Evolutionary conservation across 768 basidiomycete species (phyloP).

Genomic region (Rhodotorula toruloides): DNA sequence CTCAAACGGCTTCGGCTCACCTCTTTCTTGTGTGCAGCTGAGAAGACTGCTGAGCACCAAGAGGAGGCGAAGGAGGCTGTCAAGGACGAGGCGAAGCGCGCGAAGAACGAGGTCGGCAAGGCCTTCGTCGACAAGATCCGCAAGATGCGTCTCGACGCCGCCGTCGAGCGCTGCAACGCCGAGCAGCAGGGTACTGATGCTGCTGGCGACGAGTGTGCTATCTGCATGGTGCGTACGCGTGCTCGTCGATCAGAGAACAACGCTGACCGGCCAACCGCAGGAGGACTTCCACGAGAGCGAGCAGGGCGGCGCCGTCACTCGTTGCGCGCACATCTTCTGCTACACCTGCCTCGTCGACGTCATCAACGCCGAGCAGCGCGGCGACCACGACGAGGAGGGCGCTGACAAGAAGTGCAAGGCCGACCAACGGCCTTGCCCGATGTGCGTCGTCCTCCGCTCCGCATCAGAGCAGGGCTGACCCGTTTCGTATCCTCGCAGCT

Average conservation of each 20-base stretch:
- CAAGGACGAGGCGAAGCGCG: slow-evolving; percentile 38
- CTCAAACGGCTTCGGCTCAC: not conserved
- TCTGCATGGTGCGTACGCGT: slow-evolving; percentile 47
- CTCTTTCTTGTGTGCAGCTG: not conserved
- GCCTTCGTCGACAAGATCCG: slow-evolving; percentile 21
- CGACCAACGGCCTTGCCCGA: slow-evolving; percentile 58
- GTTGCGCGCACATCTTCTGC: slow-evolving; percentile 63
- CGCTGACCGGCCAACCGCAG: not conserved
- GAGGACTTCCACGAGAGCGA: not conserved
- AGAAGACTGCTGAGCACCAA: slow-evolving; percentile 15
- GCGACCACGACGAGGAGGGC: slow-evolving; percentile 45
- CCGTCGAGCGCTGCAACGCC: slow-evolving; percentile 52
- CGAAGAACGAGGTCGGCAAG: slow-evolving; percentile 7
- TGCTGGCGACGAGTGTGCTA: slow-evolving; percentile 56
- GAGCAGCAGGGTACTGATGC: slow-evolving; percentile 58
- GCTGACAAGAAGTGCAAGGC: slow-evolving; percentile 46
- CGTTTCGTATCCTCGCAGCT: slow-evolving; percentile 57
- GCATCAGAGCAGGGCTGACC: not conserved
- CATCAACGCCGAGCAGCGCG: slow-evolving; percentile 44
- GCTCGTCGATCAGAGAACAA: not conserved
- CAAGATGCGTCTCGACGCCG: slow-evolving; percentile 33
- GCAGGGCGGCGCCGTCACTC: slow-evolving; percentile 52
- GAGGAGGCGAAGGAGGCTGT: slow-evolving; percentile 47
- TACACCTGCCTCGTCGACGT: slow-evolving; percentile 51
- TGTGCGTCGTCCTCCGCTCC: slow-evolving; percentile 9